These are phyloP conservation scores for Tolypocladium ophioglossoides DNA, from an alignment of 2,329 filamentous ascomycete genomes.

Conservation along the genomic window DNA sequence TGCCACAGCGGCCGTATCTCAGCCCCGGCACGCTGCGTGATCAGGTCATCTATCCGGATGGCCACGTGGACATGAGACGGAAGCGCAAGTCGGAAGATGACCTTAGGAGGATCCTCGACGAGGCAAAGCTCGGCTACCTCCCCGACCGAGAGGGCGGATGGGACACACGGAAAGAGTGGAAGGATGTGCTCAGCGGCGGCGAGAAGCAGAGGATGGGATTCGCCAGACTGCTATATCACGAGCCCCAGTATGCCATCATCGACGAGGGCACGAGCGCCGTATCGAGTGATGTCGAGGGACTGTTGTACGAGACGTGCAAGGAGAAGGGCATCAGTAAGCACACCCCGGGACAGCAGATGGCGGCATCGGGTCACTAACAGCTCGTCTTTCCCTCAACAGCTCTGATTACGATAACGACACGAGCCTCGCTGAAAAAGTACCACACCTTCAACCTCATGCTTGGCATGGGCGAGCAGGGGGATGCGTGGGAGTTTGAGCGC, in stretches of 20 bases:
- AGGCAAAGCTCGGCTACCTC: slow-evolving; percentile 78
- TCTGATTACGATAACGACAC: slow-evolving; percentile 89
- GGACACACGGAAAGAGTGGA: slow-evolving; percentile 97
- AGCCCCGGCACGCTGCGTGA: slow-evolving; percentile 88
- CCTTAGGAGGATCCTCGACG: slow-evolving; percentile 67
- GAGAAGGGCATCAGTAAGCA: slow-evolving; percentile 81
- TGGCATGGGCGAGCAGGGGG: slow-evolving; percentile 68
- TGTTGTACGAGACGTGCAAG: slow-evolving; percentile 89
- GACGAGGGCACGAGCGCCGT: slow-evolving; percentile 95
- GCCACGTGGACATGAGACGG: slow-evolving; percentile 85
- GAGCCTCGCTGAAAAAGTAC: slow-evolving; percentile 89
- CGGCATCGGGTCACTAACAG: slow-evolving; percentile 5
- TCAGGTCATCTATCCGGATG: slow-evolving; percentile 96
- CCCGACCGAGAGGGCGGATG: slow-evolving; percentile 88
- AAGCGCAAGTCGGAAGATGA: slow-evolving; percentile 69
- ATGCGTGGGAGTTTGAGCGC: slow-evolving; percentile 84
- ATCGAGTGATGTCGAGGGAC: slow-evolving; percentile 84
- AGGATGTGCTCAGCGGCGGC: slow-evolving; percentile 91
- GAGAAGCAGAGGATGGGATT: slow-evolving; percentile 96
- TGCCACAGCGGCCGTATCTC: slow-evolving; percentile 87
- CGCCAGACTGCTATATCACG: slow-evolving; percentile 84
- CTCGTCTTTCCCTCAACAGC: slow-evolving; percentile 34
- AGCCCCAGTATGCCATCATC: slow-evolving; percentile 86
- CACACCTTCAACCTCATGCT: slow-evolving; percentile 86
- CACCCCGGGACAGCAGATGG: not conserved